Evolutionary conservation across 2,329 filamentous ascomycete genomes (phyloP), one percentile per base, ranked within the genome.

Genomic region (Pyrenochaeta sp.): DNA sequence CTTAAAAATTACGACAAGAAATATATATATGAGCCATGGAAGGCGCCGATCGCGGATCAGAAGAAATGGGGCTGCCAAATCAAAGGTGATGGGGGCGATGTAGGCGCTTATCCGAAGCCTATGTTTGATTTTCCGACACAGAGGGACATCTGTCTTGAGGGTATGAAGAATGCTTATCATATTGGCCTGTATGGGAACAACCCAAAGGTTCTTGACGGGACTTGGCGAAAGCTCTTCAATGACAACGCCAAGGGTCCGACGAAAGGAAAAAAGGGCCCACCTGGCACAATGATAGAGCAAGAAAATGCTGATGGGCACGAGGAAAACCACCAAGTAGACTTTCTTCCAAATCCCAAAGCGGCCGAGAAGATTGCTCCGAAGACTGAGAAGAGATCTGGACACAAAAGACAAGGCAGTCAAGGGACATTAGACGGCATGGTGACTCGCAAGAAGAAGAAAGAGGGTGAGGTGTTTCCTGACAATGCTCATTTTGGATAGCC

Each of bases 1-100:
- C 75, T 92, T 33, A 79, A 76, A 51, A 65, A 81, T 0, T 80
- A 89, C 57, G 81, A 87, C 12, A 82, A 82, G 47, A 91, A 89
- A 73, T 91, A 84, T 65, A 91, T 93, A 29, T 93, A 91, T 61
- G 90, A 93, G 78, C 90, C 90, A 5, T 90, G 89, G 87, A 91
- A 88, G 68, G 88, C 89, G 36, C 86, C 87, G 1, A 81, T 87
- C 33, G 75, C 75, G 17, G 89, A 91, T 51, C 87, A 91, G 77
- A 89, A 85, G 70, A 86, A 82, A 65, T 90, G 89, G 51, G 84
- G 86, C 0, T 88, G 90, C 45, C 69, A 84, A 15, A 77, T 90
- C 47, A 83, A 79, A 40, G 86, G 85, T 0, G 61, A 75, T 58
- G 42, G 67, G 7, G 76, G 80, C 20, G 80, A 79, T 0, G 75